Conservation (phyloP, 805 yeast species). For the Yamadazyma takamatsuzukensis region DNA sequence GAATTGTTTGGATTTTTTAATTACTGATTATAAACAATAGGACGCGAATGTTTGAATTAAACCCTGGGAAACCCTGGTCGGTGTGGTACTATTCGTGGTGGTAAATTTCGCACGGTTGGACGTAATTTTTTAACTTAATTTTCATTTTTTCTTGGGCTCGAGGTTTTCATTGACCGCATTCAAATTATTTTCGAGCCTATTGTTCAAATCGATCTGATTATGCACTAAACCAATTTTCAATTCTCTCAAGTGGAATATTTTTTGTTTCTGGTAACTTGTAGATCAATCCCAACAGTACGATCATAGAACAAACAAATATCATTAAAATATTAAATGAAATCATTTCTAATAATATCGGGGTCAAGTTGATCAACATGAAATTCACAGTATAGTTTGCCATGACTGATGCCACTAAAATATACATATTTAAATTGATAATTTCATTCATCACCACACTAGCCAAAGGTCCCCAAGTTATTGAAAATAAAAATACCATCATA, state of each 20-base stretch:
- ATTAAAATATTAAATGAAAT: constrained; percentile 3
- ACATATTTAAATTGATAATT: constrained; percentile 19
- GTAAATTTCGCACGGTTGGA: not conserved
- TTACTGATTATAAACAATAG: too few species aligned
- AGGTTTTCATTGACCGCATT: not conserved
- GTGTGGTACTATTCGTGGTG: not conserved
- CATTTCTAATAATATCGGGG: constrained; percentile 4
- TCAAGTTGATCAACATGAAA: constrained; percentile 8
- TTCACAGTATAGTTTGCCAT: constrained; percentile 8
- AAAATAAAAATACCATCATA: constrained; percentile 6
- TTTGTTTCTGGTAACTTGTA: constrained; percentile 11
- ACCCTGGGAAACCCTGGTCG: too few species aligned
- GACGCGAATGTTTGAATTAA: too few species aligned
- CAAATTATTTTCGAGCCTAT: too few species aligned
- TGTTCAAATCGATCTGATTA: too few species aligned
- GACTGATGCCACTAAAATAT: constrained; percentile 11
- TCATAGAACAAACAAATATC: constrained; percentile 6
- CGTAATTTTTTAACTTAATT: not conserved
- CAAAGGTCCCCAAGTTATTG: constrained; percentile 32
- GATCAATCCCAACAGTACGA: constrained; percentile 4
- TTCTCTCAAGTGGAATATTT: constrained; percentile 1
- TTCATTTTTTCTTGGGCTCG: constrained; percentile 1
- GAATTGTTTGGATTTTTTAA: too few species aligned
- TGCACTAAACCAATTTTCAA: constrained; percentile 5
- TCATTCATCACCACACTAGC: constrained; percentile 21